Percentiles rank a stretch among this genome's conserved stretches.
Conservation (phyloP, 371 early-diverging fungal genomes). For the Mucor indicus region DNA sequence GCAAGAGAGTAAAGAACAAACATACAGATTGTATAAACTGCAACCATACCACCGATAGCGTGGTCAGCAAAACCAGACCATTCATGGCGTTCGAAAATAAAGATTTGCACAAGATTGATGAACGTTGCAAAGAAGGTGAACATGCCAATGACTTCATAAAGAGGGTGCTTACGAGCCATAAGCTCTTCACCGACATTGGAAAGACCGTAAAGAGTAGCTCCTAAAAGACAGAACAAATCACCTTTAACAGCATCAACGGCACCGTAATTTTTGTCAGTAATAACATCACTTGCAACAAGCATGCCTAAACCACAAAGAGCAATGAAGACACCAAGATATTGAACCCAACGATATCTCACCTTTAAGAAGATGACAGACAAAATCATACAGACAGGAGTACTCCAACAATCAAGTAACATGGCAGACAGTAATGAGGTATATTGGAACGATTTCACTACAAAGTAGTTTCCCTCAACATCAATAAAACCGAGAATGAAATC, state of each 20-base stretch:
- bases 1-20: slow-evolving; percentile 65
- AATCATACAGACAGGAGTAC: slow-evolving; percentile 65
- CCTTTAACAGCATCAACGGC: slow-evolving; percentile 58
- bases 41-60: slow-evolving; percentile 39
- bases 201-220: slow-evolving; percentile 70
- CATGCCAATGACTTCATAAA: slow-evolving; percentile 71
- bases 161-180: slow-evolving; percentile 60
- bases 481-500: slow-evolving; percentile 59
- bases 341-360: slow-evolving; percentile 57
- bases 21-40: slow-evolving; percentile 62
- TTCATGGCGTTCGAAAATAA: slow-evolving; percentile 57
- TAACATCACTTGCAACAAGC: slow-evolving; percentile 60
- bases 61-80: slow-evolving; percentile 22
- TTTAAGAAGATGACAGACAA: slow-evolving; percentile 57
- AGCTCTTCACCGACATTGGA: slow-evolving; percentile 70
- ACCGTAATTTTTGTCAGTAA: slow-evolving; percentile 38
- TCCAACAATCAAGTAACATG: slow-evolving; percentile 73
- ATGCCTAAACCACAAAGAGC: slow-evolving; percentile 67
- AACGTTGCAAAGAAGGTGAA: slow-evolving; percentile 67
- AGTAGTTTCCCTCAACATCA: slow-evolving; percentile 78
- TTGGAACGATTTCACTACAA: slow-evolving; percentile 69
- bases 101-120: slow-evolving; percentile 66
- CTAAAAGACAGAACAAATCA: slow-evolving; percentile 64
- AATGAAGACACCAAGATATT: slow-evolving; percentile 61
- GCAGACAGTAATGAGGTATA: slow-evolving; percentile 70